Evolutionary conservation across 371 early-diverging fungal species (phyloP).

Genomic region (Syncephalis fuscata): DNA sequence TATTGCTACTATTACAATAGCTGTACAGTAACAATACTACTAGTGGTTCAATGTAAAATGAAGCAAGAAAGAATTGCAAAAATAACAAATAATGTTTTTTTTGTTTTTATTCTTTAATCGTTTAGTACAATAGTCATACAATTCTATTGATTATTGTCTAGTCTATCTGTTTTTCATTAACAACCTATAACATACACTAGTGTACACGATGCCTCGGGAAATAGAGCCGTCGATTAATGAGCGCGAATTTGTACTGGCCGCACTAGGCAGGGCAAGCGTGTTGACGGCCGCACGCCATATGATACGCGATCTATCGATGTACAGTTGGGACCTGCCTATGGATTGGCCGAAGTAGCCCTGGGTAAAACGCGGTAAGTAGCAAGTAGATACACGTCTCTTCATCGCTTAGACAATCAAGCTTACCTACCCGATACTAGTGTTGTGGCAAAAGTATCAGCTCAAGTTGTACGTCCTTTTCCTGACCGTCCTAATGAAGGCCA

Average conservation of each 20-base stretch:
- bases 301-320: slow-evolving; percentile 58
- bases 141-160: no score
- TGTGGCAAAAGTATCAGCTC: slow-evolving; percentile 64
- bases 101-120: no score
- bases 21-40: no score
- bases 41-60: no score
- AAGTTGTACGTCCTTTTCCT: slow-evolving; percentile 66
- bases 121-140: no score
- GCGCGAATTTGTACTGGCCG: slow-evolving; percentile 38
- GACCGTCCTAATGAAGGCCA: slow-evolving; percentile 77
- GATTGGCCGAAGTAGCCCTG: slow-evolving; percentile 61
- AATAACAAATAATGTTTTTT: no score
- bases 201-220: slow-evolving; percentile 13
- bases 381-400: no score
- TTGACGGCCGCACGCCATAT: slow-evolving; percentile 66
- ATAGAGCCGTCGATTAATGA: slow-evolving; percentile 42
- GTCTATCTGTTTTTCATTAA: background rate
- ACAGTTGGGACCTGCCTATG: slow-evolving; percentile 46
- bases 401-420: no score
- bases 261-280: slow-evolving; percentile 44
- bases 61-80: no score
- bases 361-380: slow-evolving; percentile 50
- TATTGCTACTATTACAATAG: no score
- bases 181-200: background rate
- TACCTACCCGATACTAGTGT: no score